These are phyloP conservation scores for Tetratostichococcus sp. DNA, from an alignment of 139 green algal genomes.

Conservation along the genomic window DNA sequence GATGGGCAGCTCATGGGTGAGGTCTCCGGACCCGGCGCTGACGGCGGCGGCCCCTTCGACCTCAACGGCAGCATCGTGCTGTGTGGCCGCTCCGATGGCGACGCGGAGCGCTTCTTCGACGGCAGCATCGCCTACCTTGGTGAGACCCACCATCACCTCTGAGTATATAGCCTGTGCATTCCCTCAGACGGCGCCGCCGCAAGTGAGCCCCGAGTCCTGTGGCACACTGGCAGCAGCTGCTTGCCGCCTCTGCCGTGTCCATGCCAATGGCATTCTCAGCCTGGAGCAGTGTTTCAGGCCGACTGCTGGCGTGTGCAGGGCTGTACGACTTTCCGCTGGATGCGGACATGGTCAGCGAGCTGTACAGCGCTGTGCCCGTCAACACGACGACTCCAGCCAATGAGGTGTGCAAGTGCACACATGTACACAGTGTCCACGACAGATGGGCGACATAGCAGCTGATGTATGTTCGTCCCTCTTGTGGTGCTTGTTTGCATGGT, in stretches of 20 bases:
- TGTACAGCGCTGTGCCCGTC: conserved; percentile 2
- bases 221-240: no score
- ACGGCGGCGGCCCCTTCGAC: conserved; percentile 24
- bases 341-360: background rate
- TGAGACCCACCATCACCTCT: no score
- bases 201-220: no score
- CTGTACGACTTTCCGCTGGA: background rate
- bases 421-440: background rate
- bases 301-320: background rate
- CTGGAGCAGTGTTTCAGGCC: no score
- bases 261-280: no score
- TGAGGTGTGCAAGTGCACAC: background rate
- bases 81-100: conserved; percentile 33
- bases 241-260: no score
- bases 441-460: background rate
- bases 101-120: conserved; percentile 25
- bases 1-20: background rate
- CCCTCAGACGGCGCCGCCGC: no score
- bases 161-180: no score
- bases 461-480: no score
- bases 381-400: background rate
- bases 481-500: no score
- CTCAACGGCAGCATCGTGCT: conserved; percentile 37
- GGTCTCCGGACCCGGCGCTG: background rate
- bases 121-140: conserved; percentile 36